Percentiles rank a stretch among this genome's conserved stretches.
Conservation (phyloP, 2,329 filamentous ascomycete genomes). For the Colletotrichum sp. region DNA sequence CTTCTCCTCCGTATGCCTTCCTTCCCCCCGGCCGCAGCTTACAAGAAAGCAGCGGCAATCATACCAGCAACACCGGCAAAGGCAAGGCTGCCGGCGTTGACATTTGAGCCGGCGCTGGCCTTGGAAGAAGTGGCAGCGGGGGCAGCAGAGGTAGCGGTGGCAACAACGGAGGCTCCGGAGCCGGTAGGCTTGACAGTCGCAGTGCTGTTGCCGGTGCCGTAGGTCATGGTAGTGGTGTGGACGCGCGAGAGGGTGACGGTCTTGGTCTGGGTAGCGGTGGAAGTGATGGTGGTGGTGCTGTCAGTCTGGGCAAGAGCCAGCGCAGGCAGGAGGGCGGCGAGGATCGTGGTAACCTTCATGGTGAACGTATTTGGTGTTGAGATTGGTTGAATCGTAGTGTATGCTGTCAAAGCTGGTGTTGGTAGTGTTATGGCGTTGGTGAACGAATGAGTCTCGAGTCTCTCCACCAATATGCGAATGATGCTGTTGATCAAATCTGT, state of each 20-base stretch:
- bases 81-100: constrained; percentile 49
- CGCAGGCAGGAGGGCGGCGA: constrained; percentile 57
- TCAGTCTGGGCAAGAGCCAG: constrained; percentile 53
- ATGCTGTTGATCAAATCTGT: not conserved
- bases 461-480: constrained; percentile 16
- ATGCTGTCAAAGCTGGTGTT: constrained; percentile 26
- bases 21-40: constrained; percentile 29
- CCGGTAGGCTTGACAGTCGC: constrained; percentile 33
- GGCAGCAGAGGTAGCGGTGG: constrained; percentile 22
- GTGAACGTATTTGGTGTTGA: constrained; percentile 24
- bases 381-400: constrained; percentile 4
- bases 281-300: constrained; percentile 47
- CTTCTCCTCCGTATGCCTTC: not conserved
- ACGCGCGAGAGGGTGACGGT: constrained; percentile 37
- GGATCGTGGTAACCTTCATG: constrained; percentile 46
- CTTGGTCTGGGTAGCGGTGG: constrained; percentile 55
- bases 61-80: constrained; percentile 56
- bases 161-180: constrained; percentile 24
- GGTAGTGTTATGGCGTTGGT: not conserved
- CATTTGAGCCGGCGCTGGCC: constrained; percentile 33
- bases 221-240: constrained; percentile 42
- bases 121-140: constrained; percentile 25
- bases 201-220: constrained; percentile 42
- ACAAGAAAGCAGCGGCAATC: constrained; percentile 56
- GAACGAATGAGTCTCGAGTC: constrained; percentile 6